Evolutionary conservation across 495 filamentous ascomycete species (phyloP).

Genomic region (Margaritispora aquatica): DNA sequence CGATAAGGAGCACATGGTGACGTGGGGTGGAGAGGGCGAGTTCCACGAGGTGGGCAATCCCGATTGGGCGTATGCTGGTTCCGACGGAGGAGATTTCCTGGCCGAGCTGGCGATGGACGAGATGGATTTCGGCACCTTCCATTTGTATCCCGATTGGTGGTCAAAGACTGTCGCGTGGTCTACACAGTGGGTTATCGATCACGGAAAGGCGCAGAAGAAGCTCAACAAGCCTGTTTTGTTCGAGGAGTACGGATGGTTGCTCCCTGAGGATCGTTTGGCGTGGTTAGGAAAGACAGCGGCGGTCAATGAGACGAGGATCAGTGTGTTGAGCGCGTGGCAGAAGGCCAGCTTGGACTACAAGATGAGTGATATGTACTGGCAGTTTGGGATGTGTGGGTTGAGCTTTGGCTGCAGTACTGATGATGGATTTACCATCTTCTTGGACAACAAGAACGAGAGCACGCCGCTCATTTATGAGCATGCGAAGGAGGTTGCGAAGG

Average conservation of each 20-base stretch:
- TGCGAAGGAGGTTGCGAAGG: constrained; percentile 16
- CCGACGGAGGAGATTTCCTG: constrained; percentile 52
- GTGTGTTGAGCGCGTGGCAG: constrained; percentile 55
- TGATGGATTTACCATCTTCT: constrained; percentile 52
- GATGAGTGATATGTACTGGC: constrained; percentile 61
- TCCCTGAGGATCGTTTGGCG: constrained; percentile 28
- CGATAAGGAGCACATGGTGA: constrained; percentile 59
- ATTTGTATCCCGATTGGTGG: constrained; percentile 50
- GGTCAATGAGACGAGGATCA: constrained; percentile 32
- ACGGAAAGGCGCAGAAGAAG: constrained; percentile 46
- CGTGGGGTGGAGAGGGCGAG: constrained; percentile 52
- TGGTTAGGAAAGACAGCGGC: constrained; percentile 31
- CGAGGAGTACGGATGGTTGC: constrained; percentile 48
- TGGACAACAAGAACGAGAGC: constrained; percentile 22
- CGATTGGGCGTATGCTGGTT: constrained; percentile 2
- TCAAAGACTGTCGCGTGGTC: constrained; percentile 34
- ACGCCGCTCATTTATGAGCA: constrained; percentile 20
- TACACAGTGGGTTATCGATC: constrained; percentile 49
- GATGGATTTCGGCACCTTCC: constrained; percentile 59
- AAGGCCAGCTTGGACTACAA: constrained; percentile 42
- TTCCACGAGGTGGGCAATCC: neutral
- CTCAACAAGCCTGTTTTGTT: constrained; percentile 55
- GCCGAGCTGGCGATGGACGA: constrained; percentile 41
- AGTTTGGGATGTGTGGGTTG: constrained; percentile 50
- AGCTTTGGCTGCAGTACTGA: constrained; percentile 49